Evolutionary conservation across 176 grass and related monocot species (phyloP), one percentile per base, ranked within the genome.

Genomic region (Avena sativa): DNA sequence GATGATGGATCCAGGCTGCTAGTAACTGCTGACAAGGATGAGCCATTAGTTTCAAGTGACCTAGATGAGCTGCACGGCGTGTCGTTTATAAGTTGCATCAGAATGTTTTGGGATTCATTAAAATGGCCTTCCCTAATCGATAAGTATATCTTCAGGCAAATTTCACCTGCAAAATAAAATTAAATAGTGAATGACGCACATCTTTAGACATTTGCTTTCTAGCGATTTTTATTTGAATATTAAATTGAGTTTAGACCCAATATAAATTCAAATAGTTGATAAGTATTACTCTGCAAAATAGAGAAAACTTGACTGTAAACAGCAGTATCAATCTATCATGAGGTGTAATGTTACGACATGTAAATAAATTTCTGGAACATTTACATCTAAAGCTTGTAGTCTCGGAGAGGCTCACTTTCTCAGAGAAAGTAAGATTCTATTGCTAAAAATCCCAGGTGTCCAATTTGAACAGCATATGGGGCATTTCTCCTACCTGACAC

Each of bases 141-240:
- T 11, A 91, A 44, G 46, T 88, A 79, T 79, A 98, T 86, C 48
- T 53, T 92, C 74, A 95, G 78, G 80, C 86, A 82, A 86, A 98
- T 94, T 90, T 98, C 96, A 89, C 96, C 96, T 92, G 79, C 51
- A 88, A 76, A 83, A 16, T 53, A 82, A 36, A 36, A 53, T 52
- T 60, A 34, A 88, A 84, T 38, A 66, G 57, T 52, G 14, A 84
- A 43, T 67, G 40, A 40, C 19, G 47, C 25, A 10, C 53, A 90
- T 12, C 7, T 17, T 62, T 40, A 70, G 10, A 34, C 14, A 77
- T 77, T 79, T 69, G 9, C 43, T 68, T 59, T 48, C 26, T 13
- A 69, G 36, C 14, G 65, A 81, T 19, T 19, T 70, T 60, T 3
- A 60, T 40, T 76, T 19, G 30, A 81, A 40, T 19, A 43, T 74